A percentile compares a stretch with the other conserved stretches of the same genome.
Evolutionary conservation across 2,329 filamentous ascomycete genomes (phyloP).

Genomic region (Fusarium duplospermum): DNA sequence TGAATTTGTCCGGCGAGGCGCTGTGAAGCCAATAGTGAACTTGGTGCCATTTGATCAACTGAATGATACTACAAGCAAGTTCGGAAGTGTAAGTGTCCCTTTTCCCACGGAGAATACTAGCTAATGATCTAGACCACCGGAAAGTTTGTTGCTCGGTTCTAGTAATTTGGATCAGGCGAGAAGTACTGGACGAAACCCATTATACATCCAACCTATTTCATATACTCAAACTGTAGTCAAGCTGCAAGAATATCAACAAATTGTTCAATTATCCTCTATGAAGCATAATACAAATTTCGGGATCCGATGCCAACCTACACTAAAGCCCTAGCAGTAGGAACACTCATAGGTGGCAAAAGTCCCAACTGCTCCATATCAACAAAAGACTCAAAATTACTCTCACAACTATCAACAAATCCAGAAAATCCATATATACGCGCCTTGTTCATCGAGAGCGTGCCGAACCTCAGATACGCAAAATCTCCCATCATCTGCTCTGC

Average conservation of each 20-base stretch:
- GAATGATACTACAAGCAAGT: background rate
- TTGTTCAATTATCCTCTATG: background rate
- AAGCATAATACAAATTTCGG: background rate
- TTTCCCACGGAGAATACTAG: background rate
- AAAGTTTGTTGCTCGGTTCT: slow-evolving; percentile 12
- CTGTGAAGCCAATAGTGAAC: slow-evolving; percentile 22
- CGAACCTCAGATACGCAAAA: background rate
- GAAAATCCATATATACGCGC: background rate
- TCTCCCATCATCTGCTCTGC: background rate
- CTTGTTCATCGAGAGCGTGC: background rate
- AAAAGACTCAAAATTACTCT: background rate
- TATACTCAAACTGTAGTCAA: background rate
- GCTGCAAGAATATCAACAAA: background rate
- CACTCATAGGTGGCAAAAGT: background rate
- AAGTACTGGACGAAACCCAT: no score
- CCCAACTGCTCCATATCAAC: background rate
- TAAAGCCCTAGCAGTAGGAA: background rate
- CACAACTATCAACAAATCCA: background rate
- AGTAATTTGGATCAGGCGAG: no score
- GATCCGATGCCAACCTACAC: background rate
- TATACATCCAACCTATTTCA: no score
- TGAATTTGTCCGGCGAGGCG: slow-evolving; percentile 49
- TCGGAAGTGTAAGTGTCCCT: background rate
- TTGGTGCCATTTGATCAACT: slow-evolving; percentile 2
- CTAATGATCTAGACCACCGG: slow-evolving; percentile 10